Evolutionary conservation across 495 filamentous ascomycete species (phyloP).

Genomic region (Penicillium macrosclerotiorum): DNA sequence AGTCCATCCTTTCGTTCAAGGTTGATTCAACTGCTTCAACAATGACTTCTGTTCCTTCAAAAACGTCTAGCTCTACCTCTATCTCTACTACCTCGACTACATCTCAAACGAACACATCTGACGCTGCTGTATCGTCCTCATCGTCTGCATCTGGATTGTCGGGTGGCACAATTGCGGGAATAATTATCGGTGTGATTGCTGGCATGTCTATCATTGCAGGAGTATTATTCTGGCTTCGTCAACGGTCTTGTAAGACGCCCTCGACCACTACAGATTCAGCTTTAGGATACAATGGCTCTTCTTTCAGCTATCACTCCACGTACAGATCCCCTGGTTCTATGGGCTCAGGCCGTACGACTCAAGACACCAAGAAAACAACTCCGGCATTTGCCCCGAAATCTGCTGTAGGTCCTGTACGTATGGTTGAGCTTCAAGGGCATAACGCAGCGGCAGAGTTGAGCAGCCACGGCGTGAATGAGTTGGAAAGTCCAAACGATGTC

Average conservation of each 20-base stretch:
- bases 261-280: background rate
- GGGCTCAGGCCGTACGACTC: background rate
- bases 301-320: background rate
- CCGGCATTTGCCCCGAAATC: background rate
- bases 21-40: conserved; percentile 6
- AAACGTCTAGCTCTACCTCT: background rate
- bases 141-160: conserved; percentile 1
- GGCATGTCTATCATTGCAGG: conserved; percentile 4
- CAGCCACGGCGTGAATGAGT: conserved; percentile 1
- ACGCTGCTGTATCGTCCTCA: background rate
- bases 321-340: background rate
- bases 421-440: conserved; percentile 7
- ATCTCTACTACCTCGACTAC: background rate
- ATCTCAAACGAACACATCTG: background rate
- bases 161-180: conserved; percentile 6
- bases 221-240: background rate
- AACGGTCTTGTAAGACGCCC: background rate
- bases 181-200: conserved; percentile 5
- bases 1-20: conserved; percentile 9
- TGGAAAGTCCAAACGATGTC: background rate
- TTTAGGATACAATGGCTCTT: conserved; percentile 1
- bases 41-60: background rate
- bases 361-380: background rate
- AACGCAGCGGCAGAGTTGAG: conserved; percentile 4
- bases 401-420: background rate